Evolutionary conservation across 305 asterid genomes (phyloP), one percentile per base, ranked within the genome.

Genomic region (Stenogyne calaminthoides): DNA sequence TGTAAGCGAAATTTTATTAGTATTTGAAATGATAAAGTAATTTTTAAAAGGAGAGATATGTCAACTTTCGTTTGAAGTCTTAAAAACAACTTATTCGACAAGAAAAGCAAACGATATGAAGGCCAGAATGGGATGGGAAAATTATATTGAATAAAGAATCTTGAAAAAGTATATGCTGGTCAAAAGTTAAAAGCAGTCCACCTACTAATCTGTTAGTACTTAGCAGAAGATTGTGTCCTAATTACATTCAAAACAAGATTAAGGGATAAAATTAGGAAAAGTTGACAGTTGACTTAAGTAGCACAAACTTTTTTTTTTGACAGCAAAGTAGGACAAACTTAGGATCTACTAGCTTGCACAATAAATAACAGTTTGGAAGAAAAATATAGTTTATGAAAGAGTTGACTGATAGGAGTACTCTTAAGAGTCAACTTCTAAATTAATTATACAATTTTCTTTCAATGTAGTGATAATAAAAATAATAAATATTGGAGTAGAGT

Each of bases 151-250:
- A 6, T 39, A 11, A 16, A 10, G 49, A 67, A 67, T 52, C 49
- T 34, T 69, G n/a, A 27, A 47, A 69, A 69, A 39, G 74, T 9
- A 69, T 69, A 69, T 37, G 10, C 65, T 39, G 56, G 29, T 20
- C 19, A 69, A 59, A 34, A 12, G 10, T 15, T 44, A 34, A 65
- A 7, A 69, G 56, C 44, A 7, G 6, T 32, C 20, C 39, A 39
- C 29, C 6, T 4, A 32, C 2, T 32, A 4, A 32, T 27, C 32
- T 27, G 32, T 27, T 22, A 22, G 25, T 22, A 10, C 15, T 16
- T 15, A 2, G 29, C n/a, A 4, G 22, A 59, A 59, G 42, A 9
- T 29, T 2, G 9, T 59, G 65, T 49, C 56, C 7, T 15, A 49
- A 49, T 14, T 47, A 5, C 19, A 47, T 14, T 11, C 18, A 47